A percentile compares a stretch with the other conserved stretches of the same genome.
Evolutionary conservation across 345 rosid species (phyloP).

Genomic region (Populus nigra): DNA sequence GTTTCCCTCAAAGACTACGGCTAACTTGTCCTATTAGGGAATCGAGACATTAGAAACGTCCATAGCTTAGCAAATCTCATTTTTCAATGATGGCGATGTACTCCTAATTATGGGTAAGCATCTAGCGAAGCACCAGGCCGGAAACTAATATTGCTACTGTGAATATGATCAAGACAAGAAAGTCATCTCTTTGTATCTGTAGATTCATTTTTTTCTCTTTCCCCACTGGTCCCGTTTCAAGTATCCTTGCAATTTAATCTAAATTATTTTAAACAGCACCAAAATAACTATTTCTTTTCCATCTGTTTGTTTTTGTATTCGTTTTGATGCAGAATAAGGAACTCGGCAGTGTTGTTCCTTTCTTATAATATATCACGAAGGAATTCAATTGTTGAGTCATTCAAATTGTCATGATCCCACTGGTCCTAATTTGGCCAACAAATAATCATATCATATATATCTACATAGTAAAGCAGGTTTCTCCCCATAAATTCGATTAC

Average conservation of each 20-base stretch:
- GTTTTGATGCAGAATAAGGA: background rate
- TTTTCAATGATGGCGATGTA: background rate
- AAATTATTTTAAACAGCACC: background rate
- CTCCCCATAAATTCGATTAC: background rate
- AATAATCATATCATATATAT: background rate
- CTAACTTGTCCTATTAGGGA: slow-evolving; percentile 29
- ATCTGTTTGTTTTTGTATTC: too few species aligned
- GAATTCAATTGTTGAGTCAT: background rate
- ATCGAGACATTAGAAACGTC: background rate
- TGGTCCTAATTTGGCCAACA: slow-evolving; percentile 17
- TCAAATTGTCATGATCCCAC: slow-evolving; percentile 15
- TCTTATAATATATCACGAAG: background rate
- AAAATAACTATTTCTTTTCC: background rate
- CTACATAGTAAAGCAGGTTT: background rate
- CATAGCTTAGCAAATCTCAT: background rate
- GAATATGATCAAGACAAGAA: background rate
- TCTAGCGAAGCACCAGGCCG: background rate
- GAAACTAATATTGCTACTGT: background rate
- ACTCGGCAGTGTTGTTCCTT: background rate
- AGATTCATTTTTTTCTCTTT: too few species aligned
- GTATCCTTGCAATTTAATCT: too few species aligned
- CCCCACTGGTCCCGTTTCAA: too few species aligned
- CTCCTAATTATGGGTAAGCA: background rate
- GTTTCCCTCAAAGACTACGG: background rate
- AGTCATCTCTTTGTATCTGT: background rate